A percentile compares a stretch with the other conserved stretches of the same genome.
phyloP scores from a whole-genome alignment of 805 yeast genomes.

The Metschnikowia peoriensis region DNA sequence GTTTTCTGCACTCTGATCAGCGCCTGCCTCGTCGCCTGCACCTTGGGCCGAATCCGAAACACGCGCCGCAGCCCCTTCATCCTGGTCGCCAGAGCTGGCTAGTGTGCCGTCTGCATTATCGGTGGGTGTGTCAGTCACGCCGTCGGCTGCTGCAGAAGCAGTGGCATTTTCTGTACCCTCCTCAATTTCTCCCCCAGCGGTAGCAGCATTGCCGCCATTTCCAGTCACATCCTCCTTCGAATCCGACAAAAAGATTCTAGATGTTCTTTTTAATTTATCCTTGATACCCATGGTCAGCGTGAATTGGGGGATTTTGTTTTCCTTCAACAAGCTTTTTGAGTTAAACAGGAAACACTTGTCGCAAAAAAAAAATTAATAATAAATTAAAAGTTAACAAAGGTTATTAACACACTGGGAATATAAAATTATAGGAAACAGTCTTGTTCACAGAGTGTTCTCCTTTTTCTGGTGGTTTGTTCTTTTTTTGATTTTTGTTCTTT shows the following conservation, averaged over 20 bases:
- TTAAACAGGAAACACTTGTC: not conserved
- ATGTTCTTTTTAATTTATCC: conserved; percentile 18
- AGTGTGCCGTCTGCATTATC: conserved; percentile 10
- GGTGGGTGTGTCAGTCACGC: conserved; percentile 2
- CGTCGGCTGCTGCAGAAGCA: conserved; percentile 2
- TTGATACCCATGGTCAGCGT: conserved; percentile 15
- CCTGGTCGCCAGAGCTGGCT: conserved; percentile 10
- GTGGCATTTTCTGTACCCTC: not conserved
- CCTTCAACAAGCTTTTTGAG: too few species aligned
- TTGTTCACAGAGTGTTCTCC: conserved; percentile 3
- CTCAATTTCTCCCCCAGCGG: not conserved
- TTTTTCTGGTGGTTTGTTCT: not conserved
- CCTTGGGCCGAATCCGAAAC: conserved; percentile 6
- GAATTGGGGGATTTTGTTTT: not conserved
- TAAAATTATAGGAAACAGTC: not conserved
- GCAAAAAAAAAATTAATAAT: not conserved
- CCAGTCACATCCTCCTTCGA: conserved; percentile 14
- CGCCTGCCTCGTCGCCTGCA: conserved; percentile 5
- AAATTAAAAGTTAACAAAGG: not conserved
- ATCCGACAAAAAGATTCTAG: conserved; percentile 16
- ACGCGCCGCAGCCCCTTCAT: conserved; percentile 6
- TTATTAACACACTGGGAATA: not conserved
- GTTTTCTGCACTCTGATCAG: conserved; percentile 4
- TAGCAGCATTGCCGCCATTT: not conserved
- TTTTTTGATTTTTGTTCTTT: too few species aligned